These are phyloP conservation scores for Trametes polyzona DNA, from an alignment of 1,284 basidiomycete species.

Conservation along the genomic window DNA sequence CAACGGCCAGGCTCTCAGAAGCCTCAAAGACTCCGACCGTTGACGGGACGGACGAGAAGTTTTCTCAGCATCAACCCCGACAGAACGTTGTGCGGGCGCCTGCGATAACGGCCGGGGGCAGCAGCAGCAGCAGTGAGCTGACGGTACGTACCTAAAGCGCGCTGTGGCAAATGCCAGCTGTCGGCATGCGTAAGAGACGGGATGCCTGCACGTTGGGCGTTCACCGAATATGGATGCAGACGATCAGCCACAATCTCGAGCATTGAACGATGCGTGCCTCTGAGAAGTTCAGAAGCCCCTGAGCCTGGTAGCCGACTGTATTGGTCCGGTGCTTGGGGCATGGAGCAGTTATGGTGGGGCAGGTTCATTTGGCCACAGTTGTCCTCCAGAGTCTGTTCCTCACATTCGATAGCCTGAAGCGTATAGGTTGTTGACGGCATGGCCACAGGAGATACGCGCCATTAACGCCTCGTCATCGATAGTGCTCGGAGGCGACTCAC, in stretches of 20 bases:
- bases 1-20: constrained; percentile 19
- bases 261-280: constrained; percentile 10
- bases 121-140: neutral
- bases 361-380: constrained; percentile 9
- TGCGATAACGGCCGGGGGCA: constrained; percentile 21
- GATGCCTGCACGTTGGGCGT: constrained; percentile 12
- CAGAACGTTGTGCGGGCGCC: constrained; percentile 12
- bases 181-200: constrained; percentile 12
- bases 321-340: constrained; percentile 2
- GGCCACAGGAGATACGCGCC: neutral
- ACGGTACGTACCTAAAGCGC: constrained; percentile 5
- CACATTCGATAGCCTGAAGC: constrained; percentile 19
- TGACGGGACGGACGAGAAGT: constrained; percentile 14
- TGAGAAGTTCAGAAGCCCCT: constrained; percentile 12
- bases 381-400: constrained; percentile 1
- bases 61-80: constrained; percentile 23
- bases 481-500: neutral
- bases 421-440: constrained; percentile 16
- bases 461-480: neutral
- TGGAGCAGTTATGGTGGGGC: constrained; percentile 2
- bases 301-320: constrained; percentile 13
- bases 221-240: constrained; percentile 17
- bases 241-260: constrained; percentile 16
- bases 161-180: neutral
- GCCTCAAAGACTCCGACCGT: constrained; percentile 18